Percentiles rank a stretch among this genome's conserved stretches.
These are phyloP conservation scores for Tolypocladium pustulatum DNA, from an alignment of 2,329 filamentous ascomycete species.

Conservation along the genomic window DNA sequence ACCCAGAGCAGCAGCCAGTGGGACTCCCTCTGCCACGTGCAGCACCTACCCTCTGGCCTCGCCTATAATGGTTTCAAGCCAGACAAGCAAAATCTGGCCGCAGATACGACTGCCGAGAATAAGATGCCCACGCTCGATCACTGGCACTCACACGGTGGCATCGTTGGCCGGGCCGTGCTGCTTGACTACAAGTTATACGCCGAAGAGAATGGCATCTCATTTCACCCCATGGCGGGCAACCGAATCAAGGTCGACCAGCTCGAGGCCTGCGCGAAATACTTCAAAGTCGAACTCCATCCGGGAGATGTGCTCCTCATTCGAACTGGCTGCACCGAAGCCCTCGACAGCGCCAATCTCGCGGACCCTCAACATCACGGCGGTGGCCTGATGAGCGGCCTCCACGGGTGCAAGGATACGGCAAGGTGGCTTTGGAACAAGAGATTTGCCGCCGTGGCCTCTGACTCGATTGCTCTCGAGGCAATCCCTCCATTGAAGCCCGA, in stretches of 20 bases:
- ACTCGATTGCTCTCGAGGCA: constrained; percentile 53
- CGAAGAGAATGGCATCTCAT: constrained; percentile 36
- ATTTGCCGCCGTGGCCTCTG: constrained; percentile 55
- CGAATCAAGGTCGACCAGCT: constrained; percentile 45
- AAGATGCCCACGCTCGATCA: constrained; percentile 26
- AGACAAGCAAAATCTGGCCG: constrained; percentile 18
- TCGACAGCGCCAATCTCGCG: constrained; percentile 32
- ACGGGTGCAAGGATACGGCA: constrained; percentile 39
- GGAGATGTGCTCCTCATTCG: constrained; percentile 59
- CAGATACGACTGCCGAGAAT: constrained; percentile 15
- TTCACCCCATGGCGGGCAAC: constrained; percentile 40
- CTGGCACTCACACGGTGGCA: constrained; percentile 39
- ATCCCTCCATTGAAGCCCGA: constrained; percentile 42
- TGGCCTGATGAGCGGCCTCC: constrained; percentile 23
- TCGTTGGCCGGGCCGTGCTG: constrained; percentile 45
- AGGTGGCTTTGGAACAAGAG: constrained; percentile 61
- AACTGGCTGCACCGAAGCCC: constrained; percentile 50
- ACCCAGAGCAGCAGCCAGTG: constrained; percentile 46
- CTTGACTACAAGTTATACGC: constrained; percentile 43
- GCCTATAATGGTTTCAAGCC: constrained; percentile 40
- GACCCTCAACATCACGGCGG: constrained; percentile 10
- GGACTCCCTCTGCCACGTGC: constrained; percentile 41
- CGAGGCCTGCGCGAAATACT: constrained; percentile 44
- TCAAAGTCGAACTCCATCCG: constrained; percentile 51
- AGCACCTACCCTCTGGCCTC: constrained; percentile 28